Base-by-base conservation (phyloP, 148 eudicot genomes). In the Persicaria tinctoria region DNA sequence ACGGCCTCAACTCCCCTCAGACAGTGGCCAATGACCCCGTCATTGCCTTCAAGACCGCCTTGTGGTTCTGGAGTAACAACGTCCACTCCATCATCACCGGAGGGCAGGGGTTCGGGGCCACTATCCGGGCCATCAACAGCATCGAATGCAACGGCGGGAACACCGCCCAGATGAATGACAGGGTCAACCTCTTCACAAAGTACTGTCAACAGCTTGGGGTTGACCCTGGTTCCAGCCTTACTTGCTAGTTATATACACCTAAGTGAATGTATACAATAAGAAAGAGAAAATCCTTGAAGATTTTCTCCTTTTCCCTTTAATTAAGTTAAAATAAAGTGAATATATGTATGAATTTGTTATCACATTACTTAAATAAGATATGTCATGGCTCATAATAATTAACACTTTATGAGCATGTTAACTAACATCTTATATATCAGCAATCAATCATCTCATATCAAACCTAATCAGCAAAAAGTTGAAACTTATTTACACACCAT, bases 1-100 rank as follows among this genome's bases (percentile, higher is more conserved):
- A 85, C n/a, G 88, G 88, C 2, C 72, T 82, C n/a, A 82, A 82
- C 32, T 44, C 78, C 68, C 87, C 87, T 0, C 80, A 82, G 13
- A 78, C 80, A 0, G 85, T 85, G 12, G 82, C 85, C 1, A 75
- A 60, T 11, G 72, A 85, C 47, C 63, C 84, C 0, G 75, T 76
- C 14, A 62, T 80, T 14, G 48, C 85, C 10, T 85, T 85, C 79
- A 77, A 66, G 73, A 72, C 87, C 3, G 87, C 82, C 47, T 75
- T 85, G 8, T 85, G 85, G 87, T 85, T 73, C 56, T 85, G 88
- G 88, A 82, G 75, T 79, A 77, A 57, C 50, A 80, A 85, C 17
- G 82, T 80, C 18, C 88, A 83, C 74, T 62, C 80, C n/a, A 11
- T 76, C 18, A 46, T 83, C 5, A 46, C 63, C 50, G 72, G 79